Evolutionary conservation across 2,329 filamentous ascomycete genomes (phyloP), one percentile per base, ranked within the genome.

Genomic region (Trichoderma endophyticum): DNA sequence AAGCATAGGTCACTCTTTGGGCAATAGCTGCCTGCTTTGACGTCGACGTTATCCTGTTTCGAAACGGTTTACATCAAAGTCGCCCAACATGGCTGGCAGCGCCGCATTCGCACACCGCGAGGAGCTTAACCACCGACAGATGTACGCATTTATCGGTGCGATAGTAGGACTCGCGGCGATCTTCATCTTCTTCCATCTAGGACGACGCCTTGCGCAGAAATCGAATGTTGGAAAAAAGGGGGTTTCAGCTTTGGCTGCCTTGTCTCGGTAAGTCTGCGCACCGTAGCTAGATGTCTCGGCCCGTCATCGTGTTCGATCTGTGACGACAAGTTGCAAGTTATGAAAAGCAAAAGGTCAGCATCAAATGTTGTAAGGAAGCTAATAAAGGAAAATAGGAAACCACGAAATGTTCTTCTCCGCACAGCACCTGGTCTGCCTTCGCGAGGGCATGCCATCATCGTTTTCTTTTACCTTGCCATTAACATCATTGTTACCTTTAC

Each of bases 401-500:
- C 77, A 32, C 78, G 81, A 69, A 76, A 73, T 43, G 24, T 77
- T 7, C 71, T 76, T 30, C 75, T 81, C 21, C 77, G 75, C 5
- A 79, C 77, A 36, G 73, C 77, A 3, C 75, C 74, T 0, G 73
- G 74, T 0, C 67, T 80, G 1, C 81, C 80, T 3, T 81, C 81
- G 4, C 71, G 76, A 4, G 82, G 80, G 7, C 82, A 84, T 71
- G 75, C 76, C 0, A 61, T 76, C 9, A 57, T 81, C 9, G 74
- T 80, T 34, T 48, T 74, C 11, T 36, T 75, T 5, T 84, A 82
- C 39, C 12, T 81, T 7, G 75, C 73, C 6, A 76, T 83, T 61
- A 84, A 84, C 62, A 15, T 82, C 18, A 71, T 79, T 18, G 72
- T 80, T 21, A 75, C 77, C 6, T 81, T 84, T 57, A 77, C 77